Evolutionary conservation across 129 eudicot genomes (phyloP).

Genomic region (Daucus carota): DH1_v3.0 NC_030383.2:12477501-12478000

Average conservation of each 20-base stretch:
- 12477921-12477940: no score
- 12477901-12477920: conserved; percentile 35
- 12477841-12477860: conserved; percentile 86
- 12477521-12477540: conserved; percentile 91
- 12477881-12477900: conserved; percentile 29
- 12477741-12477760: conserved; percentile 49
- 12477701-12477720: conserved; percentile 64
- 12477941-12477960: no score
- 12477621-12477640: conserved; percentile 22
- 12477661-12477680: conserved; percentile 76
- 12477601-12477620: conserved; percentile 50
- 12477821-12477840: conserved; percentile 47
- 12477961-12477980: no score
- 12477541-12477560: conserved; percentile 96
- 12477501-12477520: conserved; percentile 66
- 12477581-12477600: conserved; percentile 90
- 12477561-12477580: conserved; percentile 95
- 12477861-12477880: conserved; percentile 59
- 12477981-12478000: no score
- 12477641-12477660: conserved; percentile 53
- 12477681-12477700: conserved; percentile 55
- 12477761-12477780: conserved; percentile 56
- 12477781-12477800: conserved; percentile 52
- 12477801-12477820: conserved; percentile 65
- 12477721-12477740: conserved; percentile 44